Evolutionary conservation across 2,329 filamentous ascomycete genomes (phyloP).

Genomic region (Sclerotinia subarctica): DNA sequence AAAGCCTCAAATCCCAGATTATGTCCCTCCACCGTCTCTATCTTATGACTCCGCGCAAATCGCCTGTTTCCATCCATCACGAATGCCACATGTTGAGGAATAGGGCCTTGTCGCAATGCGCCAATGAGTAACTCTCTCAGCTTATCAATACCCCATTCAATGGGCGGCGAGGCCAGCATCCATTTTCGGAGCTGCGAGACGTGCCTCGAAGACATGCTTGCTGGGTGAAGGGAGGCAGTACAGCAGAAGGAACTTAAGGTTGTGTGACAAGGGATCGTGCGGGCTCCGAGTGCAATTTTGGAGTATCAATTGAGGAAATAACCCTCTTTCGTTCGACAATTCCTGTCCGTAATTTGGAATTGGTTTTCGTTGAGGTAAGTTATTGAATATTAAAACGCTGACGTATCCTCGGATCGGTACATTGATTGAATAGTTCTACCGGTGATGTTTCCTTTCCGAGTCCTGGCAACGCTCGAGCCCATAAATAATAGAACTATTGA

Average conservation of each 20-base stretch:
- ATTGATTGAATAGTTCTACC: neutral
- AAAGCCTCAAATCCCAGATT: slow-evolving; percentile 94
- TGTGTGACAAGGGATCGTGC: slow-evolving; percentile 5
- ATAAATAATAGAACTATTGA: neutral
- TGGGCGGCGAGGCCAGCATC: slow-evolving; percentile 82
- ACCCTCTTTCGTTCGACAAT: too few species aligned
- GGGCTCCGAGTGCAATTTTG: neutral
- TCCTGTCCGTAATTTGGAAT: neutral
- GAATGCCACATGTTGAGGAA: slow-evolving; percentile 96
- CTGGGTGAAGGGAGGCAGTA: neutral
- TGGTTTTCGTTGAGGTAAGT: neutral
- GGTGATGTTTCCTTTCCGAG: slow-evolving; percentile 11
- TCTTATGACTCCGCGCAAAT: slow-evolving; percentile 84
- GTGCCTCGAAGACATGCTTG: slow-evolving; percentile 50
- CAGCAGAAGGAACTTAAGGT: neutral
- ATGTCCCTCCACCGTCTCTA: slow-evolving; percentile 95
- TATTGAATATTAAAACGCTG: neutral
- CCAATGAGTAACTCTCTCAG: slow-evolving; percentile 84
- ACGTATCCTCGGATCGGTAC: slow-evolving; percentile 6
- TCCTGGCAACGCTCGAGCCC: neutral
- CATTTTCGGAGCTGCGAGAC: slow-evolving; percentile 65
- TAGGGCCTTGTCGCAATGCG: slow-evolving; percentile 81
- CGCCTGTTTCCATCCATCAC: slow-evolving; percentile 98
- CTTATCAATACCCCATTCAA: slow-evolving; percentile 80
- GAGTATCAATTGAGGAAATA: neutral